Evolutionary conservation across 768 basidiomycete genomes (phyloP).

Genomic region (Artomyces pyxidatus): DNA sequence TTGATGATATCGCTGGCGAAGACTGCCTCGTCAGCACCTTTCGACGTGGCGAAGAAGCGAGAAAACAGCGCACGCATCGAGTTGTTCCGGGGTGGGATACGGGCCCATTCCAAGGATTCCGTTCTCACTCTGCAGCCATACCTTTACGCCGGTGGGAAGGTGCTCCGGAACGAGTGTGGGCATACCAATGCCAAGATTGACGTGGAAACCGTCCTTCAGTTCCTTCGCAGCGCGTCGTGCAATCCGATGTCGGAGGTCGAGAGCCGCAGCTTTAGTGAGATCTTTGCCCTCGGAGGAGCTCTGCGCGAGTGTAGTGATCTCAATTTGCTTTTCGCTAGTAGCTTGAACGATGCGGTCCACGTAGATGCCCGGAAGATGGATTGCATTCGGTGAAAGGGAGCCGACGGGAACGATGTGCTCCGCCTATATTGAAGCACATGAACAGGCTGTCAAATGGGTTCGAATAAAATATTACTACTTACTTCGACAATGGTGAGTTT

Average conservation of each 20-base stretch:
- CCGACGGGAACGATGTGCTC: constrained; percentile 86
- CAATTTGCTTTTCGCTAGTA: constrained; percentile 69
- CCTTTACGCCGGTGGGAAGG: constrained; percentile 60
- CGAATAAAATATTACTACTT: not conserved
- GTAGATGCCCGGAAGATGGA: constrained; percentile 82
- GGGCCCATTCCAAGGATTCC: constrained; percentile 87
- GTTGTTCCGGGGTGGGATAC: constrained; percentile 73
- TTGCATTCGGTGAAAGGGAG: constrained; percentile 67
- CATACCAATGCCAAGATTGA: constrained; percentile 89
- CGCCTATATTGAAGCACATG: constrained; percentile 41
- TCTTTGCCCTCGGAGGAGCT: constrained; percentile 34
- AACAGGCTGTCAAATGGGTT: not conserved
- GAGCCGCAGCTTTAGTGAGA: constrained; percentile 36
- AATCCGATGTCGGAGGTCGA: constrained; percentile 60
- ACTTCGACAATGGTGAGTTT: constrained; percentile 88
- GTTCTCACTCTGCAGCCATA: constrained; percentile 92
- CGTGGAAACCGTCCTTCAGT: constrained; percentile 80
- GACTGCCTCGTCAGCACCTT: not conserved
- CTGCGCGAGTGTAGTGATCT: constrained; percentile 60
- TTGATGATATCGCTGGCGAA: constrained; percentile 76
- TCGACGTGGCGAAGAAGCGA: not conserved
- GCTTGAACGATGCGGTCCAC: constrained; percentile 84
- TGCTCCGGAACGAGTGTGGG: constrained; percentile 83
- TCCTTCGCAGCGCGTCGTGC: constrained; percentile 85
- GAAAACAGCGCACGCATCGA: constrained; percentile 59